Evolutionary conservation across 345 rosid genomes (phyloP).

Genomic region (Durio zibethinus): DNA sequence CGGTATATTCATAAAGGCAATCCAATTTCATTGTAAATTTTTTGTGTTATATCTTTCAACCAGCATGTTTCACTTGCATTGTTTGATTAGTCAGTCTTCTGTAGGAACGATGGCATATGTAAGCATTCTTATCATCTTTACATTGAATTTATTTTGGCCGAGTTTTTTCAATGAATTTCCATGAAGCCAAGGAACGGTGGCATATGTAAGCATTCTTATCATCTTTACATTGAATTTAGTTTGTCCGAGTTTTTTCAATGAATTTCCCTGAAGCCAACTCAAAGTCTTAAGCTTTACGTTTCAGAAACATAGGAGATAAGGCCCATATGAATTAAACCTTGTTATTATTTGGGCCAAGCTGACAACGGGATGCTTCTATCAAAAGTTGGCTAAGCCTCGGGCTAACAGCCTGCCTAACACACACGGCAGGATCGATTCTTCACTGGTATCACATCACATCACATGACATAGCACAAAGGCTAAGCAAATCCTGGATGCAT

Average conservation of each 20-base stretch:
- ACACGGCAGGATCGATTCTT: too few relatives aligned
- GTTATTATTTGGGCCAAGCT: not conserved
- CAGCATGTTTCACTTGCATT: not conserved
- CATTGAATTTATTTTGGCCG: not conserved
- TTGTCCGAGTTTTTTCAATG: not conserved
- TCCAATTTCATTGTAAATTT: constrained; percentile 18
- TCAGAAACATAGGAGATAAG: too few relatives aligned
- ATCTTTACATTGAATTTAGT: not conserved
- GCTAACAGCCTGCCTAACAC: too few relatives aligned
- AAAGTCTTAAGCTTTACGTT: too few relatives aligned
- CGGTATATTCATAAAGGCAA: not conserved
- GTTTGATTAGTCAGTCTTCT: not conserved
- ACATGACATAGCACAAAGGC: too few relatives aligned
- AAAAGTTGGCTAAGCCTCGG: too few relatives aligned
- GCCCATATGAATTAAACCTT: not conserved
- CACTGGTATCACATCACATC: too few relatives aligned
- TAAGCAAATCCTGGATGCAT: too few relatives aligned
- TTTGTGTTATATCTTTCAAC: not conserved
- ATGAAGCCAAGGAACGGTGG: not conserved
- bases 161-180: not conserved
- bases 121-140: not conserved
- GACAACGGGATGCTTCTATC: too few relatives aligned
- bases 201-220: not conserved
- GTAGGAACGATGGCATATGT: not conserved
- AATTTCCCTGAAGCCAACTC: not conserved